Evolutionary conservation across 2,329 filamentous ascomycete species (phyloP).

Genomic region (Aureobasidium leucospermi): DNA sequence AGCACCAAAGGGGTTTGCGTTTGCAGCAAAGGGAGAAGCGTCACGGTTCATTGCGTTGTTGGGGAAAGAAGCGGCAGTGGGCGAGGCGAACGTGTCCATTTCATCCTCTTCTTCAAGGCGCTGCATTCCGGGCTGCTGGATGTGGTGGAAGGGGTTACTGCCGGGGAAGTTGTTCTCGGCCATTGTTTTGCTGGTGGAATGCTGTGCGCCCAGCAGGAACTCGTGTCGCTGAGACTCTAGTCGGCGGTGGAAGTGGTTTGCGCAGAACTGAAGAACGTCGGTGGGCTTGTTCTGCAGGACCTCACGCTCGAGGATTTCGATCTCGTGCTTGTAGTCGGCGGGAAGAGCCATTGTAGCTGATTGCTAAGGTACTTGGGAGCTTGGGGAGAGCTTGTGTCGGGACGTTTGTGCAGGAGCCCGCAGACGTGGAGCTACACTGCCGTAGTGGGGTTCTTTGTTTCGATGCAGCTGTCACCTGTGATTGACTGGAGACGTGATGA

Average conservation of each 20-base stretch:
- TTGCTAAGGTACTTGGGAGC: conserved; percentile 7
- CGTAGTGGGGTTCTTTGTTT: conserved; percentile 7
- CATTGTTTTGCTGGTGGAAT: conserved; percentile 49
- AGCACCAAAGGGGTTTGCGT: conserved; percentile 29
- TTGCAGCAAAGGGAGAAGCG: conserved; percentile 46
- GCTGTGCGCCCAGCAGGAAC: conserved; percentile 44
- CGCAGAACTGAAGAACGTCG: conserved; percentile 64
- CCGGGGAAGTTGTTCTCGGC: conserved; percentile 71
- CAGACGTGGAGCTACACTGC: conserved; percentile 13
- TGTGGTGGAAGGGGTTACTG: conserved; percentile 64
- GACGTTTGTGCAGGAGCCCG: conserved; percentile 12
- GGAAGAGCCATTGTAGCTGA: conserved; percentile 31
- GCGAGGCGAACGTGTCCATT: conserved; percentile 66
- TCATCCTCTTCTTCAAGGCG: conserved; percentile 77
- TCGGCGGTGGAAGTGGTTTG: conserved; percentile 59
- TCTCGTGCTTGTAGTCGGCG: conserved; percentile 53
- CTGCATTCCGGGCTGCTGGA: conserved; percentile 36
- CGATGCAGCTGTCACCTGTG: conserved; percentile 7
- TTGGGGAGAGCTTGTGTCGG: conserved; percentile 6
- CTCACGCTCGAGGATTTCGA: conserved; percentile 56
- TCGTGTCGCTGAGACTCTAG: conserved; percentile 58
- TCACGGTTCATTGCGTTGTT: conserved; percentile 35
- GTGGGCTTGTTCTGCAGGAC: conserved; percentile 50
- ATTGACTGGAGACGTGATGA: neutral
- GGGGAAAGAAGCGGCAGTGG: conserved; percentile 49